A percentile compares a stretch with the other conserved stretches of the same genome.
Evolutionary conservation across 345 rosid genomes (phyloP).

Genomic region (Hypericum androsaemum): DNA sequence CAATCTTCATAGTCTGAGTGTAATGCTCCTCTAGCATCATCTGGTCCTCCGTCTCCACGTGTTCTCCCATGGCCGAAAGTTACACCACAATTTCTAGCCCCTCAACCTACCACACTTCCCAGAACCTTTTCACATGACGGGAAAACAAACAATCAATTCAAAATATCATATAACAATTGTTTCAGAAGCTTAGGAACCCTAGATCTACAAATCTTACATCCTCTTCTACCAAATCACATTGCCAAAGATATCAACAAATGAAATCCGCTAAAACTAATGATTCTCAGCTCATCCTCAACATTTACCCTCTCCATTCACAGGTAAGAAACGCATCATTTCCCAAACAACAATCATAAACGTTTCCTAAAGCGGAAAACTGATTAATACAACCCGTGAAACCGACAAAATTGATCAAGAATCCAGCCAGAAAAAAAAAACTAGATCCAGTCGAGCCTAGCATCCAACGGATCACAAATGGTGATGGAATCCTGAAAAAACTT

Average conservation of each 20-base stretch:
- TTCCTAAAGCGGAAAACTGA: background rate
- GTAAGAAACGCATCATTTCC: background rate
- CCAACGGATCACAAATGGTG: too few species aligned
- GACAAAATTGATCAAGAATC: too few species aligned
- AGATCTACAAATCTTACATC: too few species aligned
- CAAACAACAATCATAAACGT: background rate
- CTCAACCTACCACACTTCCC: background rate
- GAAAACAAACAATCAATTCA: background rate
- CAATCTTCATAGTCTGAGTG: conserved; percentile 37
- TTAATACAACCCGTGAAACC: too few species aligned
- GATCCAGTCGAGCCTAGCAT: too few species aligned
- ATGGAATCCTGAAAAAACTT: too few species aligned
- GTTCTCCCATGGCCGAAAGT: conserved; percentile 31
- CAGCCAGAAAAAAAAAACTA: too few species aligned
- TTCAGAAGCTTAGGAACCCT: too few species aligned
- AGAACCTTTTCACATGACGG: too few species aligned
- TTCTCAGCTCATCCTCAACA: background rate
- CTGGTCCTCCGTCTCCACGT: conserved; percentile 32
- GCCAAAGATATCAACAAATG: too few species aligned
- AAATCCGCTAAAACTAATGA: background rate
- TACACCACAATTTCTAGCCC: conserved; percentile 2
- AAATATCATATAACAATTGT: too few species aligned
- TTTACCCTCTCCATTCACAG: background rate
- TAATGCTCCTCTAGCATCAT: conserved; percentile 31
- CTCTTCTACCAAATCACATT: too few species aligned